Conservation (phyloP, 2,329 filamentous ascomycete species). For the Fusarium papillatum region DNA sequence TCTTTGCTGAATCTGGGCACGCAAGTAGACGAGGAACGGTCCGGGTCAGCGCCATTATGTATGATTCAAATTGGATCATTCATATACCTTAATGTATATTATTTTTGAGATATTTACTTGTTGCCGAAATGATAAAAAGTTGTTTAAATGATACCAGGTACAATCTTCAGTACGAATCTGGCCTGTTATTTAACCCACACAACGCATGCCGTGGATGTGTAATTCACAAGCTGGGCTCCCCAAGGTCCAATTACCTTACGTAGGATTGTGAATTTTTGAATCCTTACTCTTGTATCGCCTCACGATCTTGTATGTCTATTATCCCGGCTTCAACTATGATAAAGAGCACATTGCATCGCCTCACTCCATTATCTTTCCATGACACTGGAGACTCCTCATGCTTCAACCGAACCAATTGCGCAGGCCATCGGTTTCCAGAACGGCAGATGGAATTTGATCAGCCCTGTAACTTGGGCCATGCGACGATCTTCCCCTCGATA, state of each 20-base stretch:
- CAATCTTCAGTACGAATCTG: not conserved
- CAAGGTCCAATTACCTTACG: not conserved
- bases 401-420: not conserved
- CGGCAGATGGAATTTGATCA: not conserved
- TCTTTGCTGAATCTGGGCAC: not conserved
- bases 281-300: not conserved
- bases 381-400: not conserved
- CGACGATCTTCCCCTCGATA: not conserved
- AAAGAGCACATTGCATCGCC: too few relatives aligned
- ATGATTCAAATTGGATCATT: not conserved
- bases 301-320: too few relatives aligned
- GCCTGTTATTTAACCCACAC: not conserved
- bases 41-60: not conserved
- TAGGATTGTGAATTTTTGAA: not conserved
- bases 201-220: not conserved
- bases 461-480: not conserved
- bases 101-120: not conserved
- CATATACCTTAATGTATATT: not conserved
- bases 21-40: not conserved
- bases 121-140: not conserved
- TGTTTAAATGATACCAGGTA: not conserved
- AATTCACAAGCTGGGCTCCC: not conserved
- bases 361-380: not conserved
- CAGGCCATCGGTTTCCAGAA: not conserved
- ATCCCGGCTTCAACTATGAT: too few relatives aligned